Percentiles rank a stretch among this genome's conserved stretches.
These are phyloP conservation scores for Entelexis paramagnoliae DNA, from an alignment of 1,139 yeast genomes.

Conservation along the genomic window DNA sequence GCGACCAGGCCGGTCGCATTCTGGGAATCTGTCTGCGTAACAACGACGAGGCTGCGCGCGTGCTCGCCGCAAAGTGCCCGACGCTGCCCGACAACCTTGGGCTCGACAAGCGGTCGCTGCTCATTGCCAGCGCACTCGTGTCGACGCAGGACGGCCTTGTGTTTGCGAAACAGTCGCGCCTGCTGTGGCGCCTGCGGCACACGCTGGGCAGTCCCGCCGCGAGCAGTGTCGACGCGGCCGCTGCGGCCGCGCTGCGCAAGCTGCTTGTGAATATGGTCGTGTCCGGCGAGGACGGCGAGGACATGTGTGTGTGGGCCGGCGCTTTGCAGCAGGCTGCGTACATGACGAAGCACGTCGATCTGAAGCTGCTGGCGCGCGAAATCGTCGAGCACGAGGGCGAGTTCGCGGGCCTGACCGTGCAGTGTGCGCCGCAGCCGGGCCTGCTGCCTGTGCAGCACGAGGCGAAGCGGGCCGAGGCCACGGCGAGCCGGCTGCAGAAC, in stretches of 20 bases:
- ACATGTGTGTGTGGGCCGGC: constrained; percentile 18
- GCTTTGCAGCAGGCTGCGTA: constrained; percentile 15
- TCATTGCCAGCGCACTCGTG: constrained; percentile 17
- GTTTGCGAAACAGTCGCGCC: not conserved
- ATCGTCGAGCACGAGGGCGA: constrained; percentile 23
- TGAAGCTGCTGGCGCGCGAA: constrained; percentile 21
- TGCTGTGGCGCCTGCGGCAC: constrained; percentile 5
- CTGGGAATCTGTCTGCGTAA: constrained; percentile 20
- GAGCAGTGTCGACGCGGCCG: not conserved
- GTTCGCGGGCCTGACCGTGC: constrained; percentile 21
- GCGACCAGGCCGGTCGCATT: constrained; percentile 21
- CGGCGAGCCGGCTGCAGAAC: constrained; percentile 8
- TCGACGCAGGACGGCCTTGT: constrained; percentile 16
- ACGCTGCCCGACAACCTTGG: constrained; percentile 5
- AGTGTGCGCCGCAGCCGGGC: constrained; percentile 27
- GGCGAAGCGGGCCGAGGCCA: constrained; percentile 15
- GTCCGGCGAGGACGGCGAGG: constrained; percentile 15
- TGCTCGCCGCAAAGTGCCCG: constrained; percentile 2
- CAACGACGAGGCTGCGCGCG: constrained; percentile 17
- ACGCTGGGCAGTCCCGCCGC: constrained; percentile 1
- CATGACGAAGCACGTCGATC: constrained; percentile 1
- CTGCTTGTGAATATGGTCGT: constrained; percentile 16
- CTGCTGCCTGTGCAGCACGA: constrained; percentile 12
- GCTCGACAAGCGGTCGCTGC: constrained; percentile 11
- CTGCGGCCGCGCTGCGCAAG: constrained; percentile 10